These are phyloP conservation scores for Saitozyma podzolica DNA, from an alignment of 768 basidiomycete species.

Conservation along the genomic window DNA sequence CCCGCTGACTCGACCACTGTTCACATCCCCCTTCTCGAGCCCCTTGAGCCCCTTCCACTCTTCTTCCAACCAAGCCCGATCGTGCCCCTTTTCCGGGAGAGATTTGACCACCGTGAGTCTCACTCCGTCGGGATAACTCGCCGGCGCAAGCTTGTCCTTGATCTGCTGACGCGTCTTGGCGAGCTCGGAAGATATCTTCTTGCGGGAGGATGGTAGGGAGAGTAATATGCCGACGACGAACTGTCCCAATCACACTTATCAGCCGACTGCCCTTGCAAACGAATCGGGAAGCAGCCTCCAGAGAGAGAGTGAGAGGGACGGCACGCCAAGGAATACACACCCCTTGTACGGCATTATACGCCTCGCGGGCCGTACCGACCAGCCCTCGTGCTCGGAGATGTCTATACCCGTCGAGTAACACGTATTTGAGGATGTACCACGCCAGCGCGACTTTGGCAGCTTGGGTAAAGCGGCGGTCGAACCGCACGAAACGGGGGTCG, in stretches of 20 bases:
- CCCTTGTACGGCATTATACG: constrained; percentile 16
- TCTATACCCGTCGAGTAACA: constrained; percentile 32
- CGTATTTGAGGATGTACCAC: constrained; percentile 25
- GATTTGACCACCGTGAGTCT: constrained; percentile 20
- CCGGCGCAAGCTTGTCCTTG: constrained; percentile 38
- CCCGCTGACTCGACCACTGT: constrained; percentile 45
- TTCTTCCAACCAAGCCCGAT: constrained; percentile 41
- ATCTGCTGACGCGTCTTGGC: constrained; percentile 30
- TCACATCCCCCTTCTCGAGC: constrained; percentile 45
- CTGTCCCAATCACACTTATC: constrained; percentile 1
- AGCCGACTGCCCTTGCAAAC: background rate
- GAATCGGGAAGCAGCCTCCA: background rate
- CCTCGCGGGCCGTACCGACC: constrained; percentile 10
- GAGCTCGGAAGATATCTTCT: constrained; percentile 39
- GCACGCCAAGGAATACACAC: constrained; percentile 27
- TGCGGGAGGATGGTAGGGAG: constrained; percentile 39
- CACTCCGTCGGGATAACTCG: constrained; percentile 34
- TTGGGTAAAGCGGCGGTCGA: constrained; percentile 14
- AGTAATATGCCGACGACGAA: constrained; percentile 33
- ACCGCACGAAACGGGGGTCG: background rate
- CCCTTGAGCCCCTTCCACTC: constrained; percentile 44
- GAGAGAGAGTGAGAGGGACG: background rate
- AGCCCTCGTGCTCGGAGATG: constrained; percentile 47
- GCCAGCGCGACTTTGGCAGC: constrained; percentile 29
- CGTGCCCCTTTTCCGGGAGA: constrained; percentile 41